Percentiles rank a stretch among this genome's conserved stretches.
Evolutionary conservation across 2,329 filamentous ascomycete genomes (phyloP).

Genomic region (Niveomyces coronatus): DNA sequence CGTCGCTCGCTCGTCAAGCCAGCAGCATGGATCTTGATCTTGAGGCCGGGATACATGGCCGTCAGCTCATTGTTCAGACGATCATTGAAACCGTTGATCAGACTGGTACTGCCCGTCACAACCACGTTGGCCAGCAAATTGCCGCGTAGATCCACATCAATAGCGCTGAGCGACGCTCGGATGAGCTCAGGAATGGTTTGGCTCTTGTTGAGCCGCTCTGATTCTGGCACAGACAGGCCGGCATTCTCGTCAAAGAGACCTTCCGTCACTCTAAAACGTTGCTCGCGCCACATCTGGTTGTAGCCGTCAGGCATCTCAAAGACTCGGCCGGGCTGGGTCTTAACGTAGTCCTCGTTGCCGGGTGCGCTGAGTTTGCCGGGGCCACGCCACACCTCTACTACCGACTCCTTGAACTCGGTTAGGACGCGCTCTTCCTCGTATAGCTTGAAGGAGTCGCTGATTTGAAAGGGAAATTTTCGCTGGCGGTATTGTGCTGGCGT

Average conservation of each 20-base stretch:
- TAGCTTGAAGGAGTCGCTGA: conserved; percentile 61
- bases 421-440: conserved; percentile 89
- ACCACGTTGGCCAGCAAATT: conserved; percentile 82
- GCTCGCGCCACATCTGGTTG: conserved; percentile 87
- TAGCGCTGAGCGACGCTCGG: conserved; percentile 61
- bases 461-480: conserved; percentile 53
- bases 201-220: conserved; percentile 47
- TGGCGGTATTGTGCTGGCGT: conserved; percentile 67
- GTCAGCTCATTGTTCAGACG: conserved; percentile 77
- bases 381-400: conserved; percentile 86
- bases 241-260: conserved; percentile 83
- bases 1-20: conserved; percentile 80
- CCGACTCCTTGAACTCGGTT: conserved; percentile 94
- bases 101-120: conserved; percentile 76
- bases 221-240: conserved; percentile 43
- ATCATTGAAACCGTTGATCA: conserved; percentile 88
- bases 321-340: conserved; percentile 64
- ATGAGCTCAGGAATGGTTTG: conserved; percentile 82
- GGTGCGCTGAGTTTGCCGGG: conserved; percentile 54
- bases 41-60: conserved; percentile 69
- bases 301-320: conserved; percentile 97
- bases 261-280: conserved; percentile 79
- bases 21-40: conserved; percentile 81
- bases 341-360: conserved; percentile 69
- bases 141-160: conserved; percentile 82